Evolutionary conservation across 176 grass and related monocot genomes (phyloP), one percentile per base, ranked within the genome.

Genomic region (Elymus sibiricus): DNA sequence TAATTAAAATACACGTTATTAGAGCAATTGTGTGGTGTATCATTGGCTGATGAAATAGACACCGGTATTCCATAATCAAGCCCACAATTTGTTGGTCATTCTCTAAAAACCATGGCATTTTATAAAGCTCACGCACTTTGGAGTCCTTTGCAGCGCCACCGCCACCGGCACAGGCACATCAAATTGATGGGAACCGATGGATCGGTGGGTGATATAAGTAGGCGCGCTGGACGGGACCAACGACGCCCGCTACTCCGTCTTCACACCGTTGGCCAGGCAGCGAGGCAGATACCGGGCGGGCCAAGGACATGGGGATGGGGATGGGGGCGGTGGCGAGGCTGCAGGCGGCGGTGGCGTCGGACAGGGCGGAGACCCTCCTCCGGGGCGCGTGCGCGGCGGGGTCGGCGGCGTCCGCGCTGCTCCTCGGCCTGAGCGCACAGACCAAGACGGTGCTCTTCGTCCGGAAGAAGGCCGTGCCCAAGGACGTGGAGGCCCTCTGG

Each of bases 401-500:
- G 31, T 47, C 89, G 29, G 85, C 85, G 76, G 81, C 87, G 79
- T 88, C 82, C 47, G 87, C 95, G 39, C 76, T 98, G 43, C 85
- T 95, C 19, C 82, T 98, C 47, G 91, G 91, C 3, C 31, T 95
- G 64, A 91, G 89, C 85, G 66, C 85, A 29, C 44, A 98, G 88
- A 93, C 95, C 17, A 91, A 98, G 73, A 89, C 87, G 5, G 87
- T 93, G 34, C 11, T 98, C 21, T 93, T 98, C 65, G 3, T 92
- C n/a, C 38, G 38, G 42, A 91, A 28, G 77, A 95, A 77, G 44
- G 95, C 95, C 63, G 90, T 90, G 29, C 4, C 84, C 59, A 95
- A 88, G 76, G 93, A 95, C 75, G 88, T 98, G 5, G 35, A 95
- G 76, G 93, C 89, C 11, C 86, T 98, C 74, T 93, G 95, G 94